phyloP scores from a whole-genome alignment of 371 early-diverging fungal genomes.

The Mucor ambiguus region DNA sequence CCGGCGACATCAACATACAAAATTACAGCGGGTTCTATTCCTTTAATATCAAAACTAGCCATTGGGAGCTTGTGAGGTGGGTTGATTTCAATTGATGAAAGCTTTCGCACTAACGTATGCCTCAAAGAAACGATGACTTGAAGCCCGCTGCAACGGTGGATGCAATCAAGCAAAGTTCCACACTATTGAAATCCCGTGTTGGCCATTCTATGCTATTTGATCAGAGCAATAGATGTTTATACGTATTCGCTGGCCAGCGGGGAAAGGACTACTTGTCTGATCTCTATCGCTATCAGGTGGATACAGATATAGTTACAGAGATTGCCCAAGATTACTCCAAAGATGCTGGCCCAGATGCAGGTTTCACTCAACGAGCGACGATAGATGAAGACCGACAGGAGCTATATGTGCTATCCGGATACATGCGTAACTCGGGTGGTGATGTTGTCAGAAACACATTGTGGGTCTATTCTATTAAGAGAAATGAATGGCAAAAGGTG shows the following conservation, averaged over 20 bases:
- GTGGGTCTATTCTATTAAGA: slow-evolving; percentile 74
- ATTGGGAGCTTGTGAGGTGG: slow-evolving; percentile 71
- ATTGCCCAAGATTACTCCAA: slow-evolving; percentile 71
- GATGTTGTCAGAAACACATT: slow-evolving; percentile 71
- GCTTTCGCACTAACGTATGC: slow-evolving; percentile 8
- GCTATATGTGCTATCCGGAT: slow-evolving; percentile 80
- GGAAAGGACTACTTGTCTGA: slow-evolving; percentile 77
- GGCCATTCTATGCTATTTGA: slow-evolving; percentile 93
- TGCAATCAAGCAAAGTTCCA: slow-evolving; percentile 16
- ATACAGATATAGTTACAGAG: slow-evolving; percentile 72
- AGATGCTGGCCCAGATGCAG: slow-evolving; percentile 74
- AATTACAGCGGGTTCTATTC: slow-evolving; percentile 86
- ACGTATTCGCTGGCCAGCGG: slow-evolving; percentile 90
- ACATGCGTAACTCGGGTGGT: slow-evolving; percentile 29
- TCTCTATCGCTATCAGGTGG: slow-evolving; percentile 81
- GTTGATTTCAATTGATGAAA: too few species aligned
- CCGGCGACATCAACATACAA: slow-evolving; percentile 57
- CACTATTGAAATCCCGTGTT: slow-evolving; percentile 73
- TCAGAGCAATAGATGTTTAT: slow-evolving; percentile 67
- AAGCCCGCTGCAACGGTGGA: not conserved
- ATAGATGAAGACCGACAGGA: slow-evolving; percentile 78
- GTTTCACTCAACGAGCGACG: slow-evolving; percentile 87
- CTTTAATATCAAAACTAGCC: slow-evolving; percentile 63
- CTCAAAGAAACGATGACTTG: slow-evolving; percentile 14
- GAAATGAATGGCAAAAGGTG: slow-evolving; percentile 73